Conservation (phyloP, 2,329 filamentous ascomycete species). For the Leptographium radiaticola region DNA sequence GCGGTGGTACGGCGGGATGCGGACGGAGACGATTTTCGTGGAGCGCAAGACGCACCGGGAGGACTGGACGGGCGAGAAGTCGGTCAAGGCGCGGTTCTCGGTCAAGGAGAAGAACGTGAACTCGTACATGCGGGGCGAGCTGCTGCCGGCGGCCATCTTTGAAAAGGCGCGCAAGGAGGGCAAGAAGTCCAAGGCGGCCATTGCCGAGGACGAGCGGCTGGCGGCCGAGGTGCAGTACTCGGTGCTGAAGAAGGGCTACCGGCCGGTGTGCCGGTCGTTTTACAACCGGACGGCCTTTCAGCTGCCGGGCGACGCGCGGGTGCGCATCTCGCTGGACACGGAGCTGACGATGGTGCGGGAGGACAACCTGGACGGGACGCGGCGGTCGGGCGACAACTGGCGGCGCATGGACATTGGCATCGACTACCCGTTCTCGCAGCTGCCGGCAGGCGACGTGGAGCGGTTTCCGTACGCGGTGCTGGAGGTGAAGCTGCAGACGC, state of each 20-base stretch:
- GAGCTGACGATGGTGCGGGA: constrained; percentile 92
- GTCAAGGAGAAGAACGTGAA: constrained; percentile 98
- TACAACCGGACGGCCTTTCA: constrained; percentile 98
- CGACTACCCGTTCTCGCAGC: constrained; percentile 83
- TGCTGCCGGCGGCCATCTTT: constrained; percentile 80
- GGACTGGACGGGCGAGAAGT: constrained; percentile 98
- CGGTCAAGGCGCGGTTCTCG: constrained; percentile 90
- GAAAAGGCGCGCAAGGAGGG: constrained; percentile 93
- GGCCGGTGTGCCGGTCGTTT: constrained; percentile 86
- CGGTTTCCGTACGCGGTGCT: constrained; percentile 92
- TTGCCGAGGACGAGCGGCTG: constrained; percentile 79
- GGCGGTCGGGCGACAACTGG: constrained; percentile 79
- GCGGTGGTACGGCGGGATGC: constrained; percentile 96
- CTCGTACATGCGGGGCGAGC: constrained; percentile 69
- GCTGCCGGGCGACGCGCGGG: constrained; percentile 86
- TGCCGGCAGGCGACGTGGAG: constrained; percentile 73
- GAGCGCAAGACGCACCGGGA: constrained; percentile 97
- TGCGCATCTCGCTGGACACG: constrained; percentile 92
- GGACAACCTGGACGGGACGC: constrained; percentile 77
- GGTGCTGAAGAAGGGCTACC: constrained; percentile 71
- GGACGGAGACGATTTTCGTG: constrained; percentile 87
- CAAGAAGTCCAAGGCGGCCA: constrained; percentile 85
- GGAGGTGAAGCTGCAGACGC: constrained; percentile 95
- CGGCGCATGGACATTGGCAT: constrained; percentile 94
- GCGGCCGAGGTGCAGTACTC: constrained; percentile 91